phyloP scores from a whole-genome alignment of 2,329 filamentous ascomycete species.

The Periconia sp. region DNA sequence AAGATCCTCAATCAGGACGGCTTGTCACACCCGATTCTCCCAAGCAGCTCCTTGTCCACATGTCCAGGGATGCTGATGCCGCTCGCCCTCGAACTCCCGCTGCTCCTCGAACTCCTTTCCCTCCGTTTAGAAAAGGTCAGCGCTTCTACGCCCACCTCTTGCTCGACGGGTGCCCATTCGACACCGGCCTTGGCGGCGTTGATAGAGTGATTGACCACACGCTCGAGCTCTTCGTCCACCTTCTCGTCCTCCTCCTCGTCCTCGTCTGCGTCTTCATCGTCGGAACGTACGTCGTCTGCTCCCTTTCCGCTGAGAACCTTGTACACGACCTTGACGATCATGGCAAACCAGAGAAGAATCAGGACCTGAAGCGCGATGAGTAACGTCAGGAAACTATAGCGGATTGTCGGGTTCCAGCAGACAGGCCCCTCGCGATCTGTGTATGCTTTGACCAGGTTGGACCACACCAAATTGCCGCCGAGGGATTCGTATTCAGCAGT shows the following conservation, averaged over 20 bases:
- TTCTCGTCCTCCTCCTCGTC: slow-evolving; percentile 66
- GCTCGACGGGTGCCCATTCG: slow-evolving; percentile 58
- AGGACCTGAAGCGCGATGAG: slow-evolving; percentile 79
- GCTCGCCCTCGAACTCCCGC: slow-evolving; percentile 43
- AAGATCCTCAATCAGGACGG: slow-evolving; percentile 37
- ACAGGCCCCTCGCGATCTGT: slow-evolving; percentile 69
- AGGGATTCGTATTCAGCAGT: slow-evolving; percentile 38
- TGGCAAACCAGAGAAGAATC: slow-evolving; percentile 82
- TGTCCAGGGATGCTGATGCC: slow-evolving; percentile 67
- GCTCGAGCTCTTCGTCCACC: slow-evolving; percentile 44
- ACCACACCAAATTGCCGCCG: slow-evolving; percentile 46
- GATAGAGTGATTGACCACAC: slow-evolving; percentile 20
- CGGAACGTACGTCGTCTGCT: slow-evolving; percentile 85
- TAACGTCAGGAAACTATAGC: slow-evolving; percentile 74
- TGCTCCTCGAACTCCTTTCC: slow-evolving; percentile 50
- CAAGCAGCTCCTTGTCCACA: slow-evolving; percentile 78
- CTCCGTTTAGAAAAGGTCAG: slow-evolving; percentile 60
- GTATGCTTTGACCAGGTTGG: slow-evolving; percentile 75
- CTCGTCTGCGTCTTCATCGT: slow-evolving; percentile 77
- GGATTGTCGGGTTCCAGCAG: slow-evolving; percentile 76
- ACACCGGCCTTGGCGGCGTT: slow-evolving; percentile 31
- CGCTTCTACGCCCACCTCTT: slow-evolving; percentile 74
- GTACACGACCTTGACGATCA: slow-evolving; percentile 82
- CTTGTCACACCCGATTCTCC: slow-evolving; percentile 82
- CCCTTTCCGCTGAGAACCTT: slow-evolving; percentile 74